Evolutionary conservation across 352 stramenopile species (phyloP).

Genomic region (Thalassiosira exigua): DNA sequence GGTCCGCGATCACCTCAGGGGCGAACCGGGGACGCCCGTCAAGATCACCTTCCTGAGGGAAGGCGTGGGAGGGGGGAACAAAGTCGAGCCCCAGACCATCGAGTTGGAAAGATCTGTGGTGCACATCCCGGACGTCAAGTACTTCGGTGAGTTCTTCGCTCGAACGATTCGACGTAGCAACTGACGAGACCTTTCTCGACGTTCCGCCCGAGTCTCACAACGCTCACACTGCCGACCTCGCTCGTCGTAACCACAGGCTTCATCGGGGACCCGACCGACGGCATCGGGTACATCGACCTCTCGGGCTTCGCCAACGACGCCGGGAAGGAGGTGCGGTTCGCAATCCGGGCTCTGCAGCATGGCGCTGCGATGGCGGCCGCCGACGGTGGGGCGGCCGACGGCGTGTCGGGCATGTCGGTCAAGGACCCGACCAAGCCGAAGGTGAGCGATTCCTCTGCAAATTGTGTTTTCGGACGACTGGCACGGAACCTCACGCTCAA

Average conservation of each 20-base stretch:
- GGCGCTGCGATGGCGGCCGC: slow-evolving; percentile 54
- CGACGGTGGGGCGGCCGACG: slow-evolving; percentile 3
- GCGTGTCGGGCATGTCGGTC: slow-evolving; percentile 6
- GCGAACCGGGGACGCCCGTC: slow-evolving; percentile 83
- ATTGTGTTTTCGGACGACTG: not conserved
- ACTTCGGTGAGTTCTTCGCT: slow-evolving; percentile 54
- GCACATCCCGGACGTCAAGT: slow-evolving; percentile 86
- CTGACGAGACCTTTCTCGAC: no score
- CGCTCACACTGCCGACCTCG: not conserved
- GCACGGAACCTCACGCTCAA: no score
- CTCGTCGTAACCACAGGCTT: slow-evolving; percentile 69
- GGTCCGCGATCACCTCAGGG: slow-evolving; percentile 86
- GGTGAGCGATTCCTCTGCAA: no score
- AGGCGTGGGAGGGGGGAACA: slow-evolving; percentile 55
- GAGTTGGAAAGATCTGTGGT: slow-evolving; percentile 78
- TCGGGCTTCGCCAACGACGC: slow-evolving; percentile 84
- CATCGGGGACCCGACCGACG: slow-evolving; percentile 82
- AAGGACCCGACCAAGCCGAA: slow-evolving; percentile 55
- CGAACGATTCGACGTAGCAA: no score
- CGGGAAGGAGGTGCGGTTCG: slow-evolving; percentile 78
- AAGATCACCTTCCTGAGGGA: slow-evolving; percentile 81
- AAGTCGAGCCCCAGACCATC: slow-evolving; percentile 68
- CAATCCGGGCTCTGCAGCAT: slow-evolving; percentile 75
- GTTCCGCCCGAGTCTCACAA: no score
- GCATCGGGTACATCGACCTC: slow-evolving; percentile 88